Evolutionary conservation across 2,329 filamentous ascomycete genomes (phyloP).

Genomic region (Fusarium brevicatenulatum): DNA sequence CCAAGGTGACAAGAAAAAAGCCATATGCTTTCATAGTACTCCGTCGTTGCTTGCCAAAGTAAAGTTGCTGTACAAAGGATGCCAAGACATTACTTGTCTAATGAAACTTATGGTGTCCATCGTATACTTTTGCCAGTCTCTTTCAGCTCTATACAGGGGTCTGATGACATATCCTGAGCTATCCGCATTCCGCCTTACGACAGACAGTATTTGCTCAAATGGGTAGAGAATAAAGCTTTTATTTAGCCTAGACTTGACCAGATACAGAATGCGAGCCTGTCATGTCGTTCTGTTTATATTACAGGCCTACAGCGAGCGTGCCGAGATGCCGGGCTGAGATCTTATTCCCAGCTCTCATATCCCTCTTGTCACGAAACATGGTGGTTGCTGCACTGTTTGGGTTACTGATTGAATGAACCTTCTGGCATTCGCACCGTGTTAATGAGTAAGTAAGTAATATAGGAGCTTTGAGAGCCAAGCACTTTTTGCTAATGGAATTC

Average conservation of each 20-base stretch:
- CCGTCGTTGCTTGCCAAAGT: too few species aligned
- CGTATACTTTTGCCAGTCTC: neutral
- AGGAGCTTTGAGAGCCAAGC: neutral
- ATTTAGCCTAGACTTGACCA: neutral
- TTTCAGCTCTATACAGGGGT: neutral
- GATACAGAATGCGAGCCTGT: neutral
- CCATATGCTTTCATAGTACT: neutral
- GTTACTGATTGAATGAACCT: accelerated
- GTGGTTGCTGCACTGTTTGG: too few species aligned
- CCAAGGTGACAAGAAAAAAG: neutral
- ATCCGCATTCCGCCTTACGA: neutral
- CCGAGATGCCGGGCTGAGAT: neutral
- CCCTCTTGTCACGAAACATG: accelerated
- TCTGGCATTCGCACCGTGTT: accelerated
- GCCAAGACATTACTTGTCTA: neutral
- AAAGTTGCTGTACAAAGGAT: too few species aligned
- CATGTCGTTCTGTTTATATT: neutral
- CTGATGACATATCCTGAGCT: neutral
- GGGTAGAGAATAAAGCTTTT: neutral
- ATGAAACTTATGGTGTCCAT: neutral
- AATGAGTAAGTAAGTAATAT: accelerated
- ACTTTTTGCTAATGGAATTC: neutral
- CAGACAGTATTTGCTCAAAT: too few species aligned
- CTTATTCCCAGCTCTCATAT: neutral
- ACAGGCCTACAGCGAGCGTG: neutral